These are phyloP conservation scores for Solanum paucissectum DNA, from an alignment of 257 asterid species.

Conservation along the genomic window DNA sequence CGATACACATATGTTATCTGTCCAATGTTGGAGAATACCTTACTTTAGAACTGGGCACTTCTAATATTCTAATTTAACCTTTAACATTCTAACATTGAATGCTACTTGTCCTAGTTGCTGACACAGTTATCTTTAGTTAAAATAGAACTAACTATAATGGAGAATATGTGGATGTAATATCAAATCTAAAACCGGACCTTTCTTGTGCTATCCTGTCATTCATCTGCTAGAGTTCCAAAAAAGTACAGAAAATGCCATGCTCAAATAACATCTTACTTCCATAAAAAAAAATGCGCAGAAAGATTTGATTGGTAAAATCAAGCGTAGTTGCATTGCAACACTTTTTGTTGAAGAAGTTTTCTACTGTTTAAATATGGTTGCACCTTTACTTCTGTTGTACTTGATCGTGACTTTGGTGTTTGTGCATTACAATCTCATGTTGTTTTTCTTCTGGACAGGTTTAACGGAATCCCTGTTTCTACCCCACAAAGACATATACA, in stretches of 20 bases:
- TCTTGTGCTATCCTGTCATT: not conserved
- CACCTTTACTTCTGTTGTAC: not conserved
- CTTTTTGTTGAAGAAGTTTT: not conserved
- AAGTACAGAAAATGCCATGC: not conserved
- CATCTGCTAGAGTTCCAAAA: not conserved
- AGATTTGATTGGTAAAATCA: not conserved
- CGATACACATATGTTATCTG: not conserved
- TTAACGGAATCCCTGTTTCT: slow-evolving; percentile 90
- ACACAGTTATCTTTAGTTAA: not conserved
- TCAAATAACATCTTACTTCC: not conserved
- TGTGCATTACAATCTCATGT: not conserved
- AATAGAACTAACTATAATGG: not conserved
- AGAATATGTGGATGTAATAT: not conserved
- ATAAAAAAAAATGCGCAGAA: not conserved
- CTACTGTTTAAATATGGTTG: not conserved
- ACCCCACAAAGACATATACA: slow-evolving; percentile 77
- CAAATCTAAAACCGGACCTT: not conserved
- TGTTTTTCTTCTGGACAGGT: slow-evolving; percentile 40
- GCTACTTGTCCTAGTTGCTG: not conserved
- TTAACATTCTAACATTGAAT: not conserved
- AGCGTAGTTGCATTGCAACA: not conserved
- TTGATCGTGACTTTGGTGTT: not conserved
- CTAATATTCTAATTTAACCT: not conserved
- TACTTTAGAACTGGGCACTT: not conserved
- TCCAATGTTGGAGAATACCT: not conserved